Conservation (phyloP, 768 basidiomycete species). For the Phanerochaete carnosa region DNA sequence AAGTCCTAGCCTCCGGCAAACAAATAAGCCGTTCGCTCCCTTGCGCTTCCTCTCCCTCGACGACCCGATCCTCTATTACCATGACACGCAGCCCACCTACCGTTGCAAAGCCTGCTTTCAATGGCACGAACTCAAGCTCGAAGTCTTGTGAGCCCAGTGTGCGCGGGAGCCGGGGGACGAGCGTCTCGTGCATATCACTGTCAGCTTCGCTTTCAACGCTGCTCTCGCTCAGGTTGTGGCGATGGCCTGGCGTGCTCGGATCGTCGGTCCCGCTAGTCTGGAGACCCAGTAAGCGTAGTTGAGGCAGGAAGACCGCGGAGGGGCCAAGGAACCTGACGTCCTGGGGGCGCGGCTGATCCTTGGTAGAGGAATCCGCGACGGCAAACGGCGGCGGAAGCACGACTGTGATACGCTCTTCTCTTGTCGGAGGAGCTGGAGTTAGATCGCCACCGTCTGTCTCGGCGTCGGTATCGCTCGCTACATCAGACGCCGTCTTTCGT, state of each 20-base stretch:
- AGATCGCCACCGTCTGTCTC: slow-evolving; percentile 13
- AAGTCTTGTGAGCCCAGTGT: slow-evolving; percentile 51
- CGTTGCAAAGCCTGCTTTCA: slow-evolving; percentile 53
- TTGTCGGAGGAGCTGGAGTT: slow-evolving; percentile 15
- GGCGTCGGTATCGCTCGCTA: slow-evolving; percentile 19
- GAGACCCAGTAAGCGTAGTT: slow-evolving; percentile 16
- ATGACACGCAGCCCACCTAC: slow-evolving; percentile 74
- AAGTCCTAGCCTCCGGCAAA: slow-evolving; percentile 34
- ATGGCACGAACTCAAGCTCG: slow-evolving; percentile 58
- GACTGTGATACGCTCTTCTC: background rate
- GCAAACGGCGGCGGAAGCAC: slow-evolving; percentile 24
- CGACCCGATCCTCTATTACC: slow-evolving; percentile 52
- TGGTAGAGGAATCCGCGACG: background rate
- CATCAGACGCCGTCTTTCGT: slow-evolving; percentile 20
- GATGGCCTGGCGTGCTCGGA: slow-evolving; percentile 10
- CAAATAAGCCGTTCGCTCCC: slow-evolving; percentile 23
- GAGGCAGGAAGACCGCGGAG: slow-evolving; percentile 26
- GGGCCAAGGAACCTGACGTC: slow-evolving; percentile 26
- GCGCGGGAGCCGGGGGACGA: slow-evolving; percentile 3
- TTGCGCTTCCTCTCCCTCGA: slow-evolving; percentile 30
- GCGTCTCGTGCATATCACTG: slow-evolving; percentile 16
- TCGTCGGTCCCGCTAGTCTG: background rate
- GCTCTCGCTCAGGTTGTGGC: slow-evolving; percentile 17
- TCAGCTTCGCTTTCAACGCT: slow-evolving; percentile 21
- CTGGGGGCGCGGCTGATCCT: background rate